phyloP scores from a whole-genome alignment of 495 filamentous ascomycete genomes.

The Tuber calosporum region DNA sequence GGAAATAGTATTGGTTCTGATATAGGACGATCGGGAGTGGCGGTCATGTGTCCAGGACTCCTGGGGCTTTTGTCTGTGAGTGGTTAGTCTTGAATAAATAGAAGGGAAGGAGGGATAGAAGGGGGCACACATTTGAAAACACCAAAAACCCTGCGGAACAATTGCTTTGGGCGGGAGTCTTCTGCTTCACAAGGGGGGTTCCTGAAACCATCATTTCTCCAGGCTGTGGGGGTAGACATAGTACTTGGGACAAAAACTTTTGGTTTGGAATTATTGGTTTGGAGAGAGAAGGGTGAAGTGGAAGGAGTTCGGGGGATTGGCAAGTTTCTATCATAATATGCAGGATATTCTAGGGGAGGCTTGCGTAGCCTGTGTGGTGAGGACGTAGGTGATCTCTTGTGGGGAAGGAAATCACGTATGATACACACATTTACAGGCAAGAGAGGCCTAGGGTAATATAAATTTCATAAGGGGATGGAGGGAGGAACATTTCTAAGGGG shows the following conservation, averaged over 20 bases:
- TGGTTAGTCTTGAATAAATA: neutral
- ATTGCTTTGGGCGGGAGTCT: neutral
- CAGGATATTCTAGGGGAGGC: neutral
- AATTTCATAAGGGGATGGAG: too few relatives aligned
- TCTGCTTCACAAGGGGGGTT: neutral
- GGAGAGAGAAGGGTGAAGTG: neutral
- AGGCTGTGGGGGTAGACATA: neutral
- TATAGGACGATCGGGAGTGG: neutral
- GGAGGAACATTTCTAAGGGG: too few relatives aligned
- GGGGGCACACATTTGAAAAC: neutral
- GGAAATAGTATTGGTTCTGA: neutral
- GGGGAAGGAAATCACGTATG: neutral
- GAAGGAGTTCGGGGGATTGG: neutral
- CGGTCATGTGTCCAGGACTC: neutral
- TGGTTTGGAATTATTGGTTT: neutral
- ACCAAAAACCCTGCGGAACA: neutral
- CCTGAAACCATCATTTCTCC: neutral
- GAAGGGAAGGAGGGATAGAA: neutral
- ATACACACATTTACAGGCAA: neutral
- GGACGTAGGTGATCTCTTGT: too few relatives aligned
- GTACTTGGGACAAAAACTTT: neutral
- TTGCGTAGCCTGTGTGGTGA: neutral
- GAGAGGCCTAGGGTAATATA: too few relatives aligned
- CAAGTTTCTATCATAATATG: neutral
- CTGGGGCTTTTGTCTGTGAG: neutral